These are phyloP conservation scores for Globisporangium barbulae DNA, from an alignment of 352 stramenopile species.

Conservation along the genomic window DNA sequence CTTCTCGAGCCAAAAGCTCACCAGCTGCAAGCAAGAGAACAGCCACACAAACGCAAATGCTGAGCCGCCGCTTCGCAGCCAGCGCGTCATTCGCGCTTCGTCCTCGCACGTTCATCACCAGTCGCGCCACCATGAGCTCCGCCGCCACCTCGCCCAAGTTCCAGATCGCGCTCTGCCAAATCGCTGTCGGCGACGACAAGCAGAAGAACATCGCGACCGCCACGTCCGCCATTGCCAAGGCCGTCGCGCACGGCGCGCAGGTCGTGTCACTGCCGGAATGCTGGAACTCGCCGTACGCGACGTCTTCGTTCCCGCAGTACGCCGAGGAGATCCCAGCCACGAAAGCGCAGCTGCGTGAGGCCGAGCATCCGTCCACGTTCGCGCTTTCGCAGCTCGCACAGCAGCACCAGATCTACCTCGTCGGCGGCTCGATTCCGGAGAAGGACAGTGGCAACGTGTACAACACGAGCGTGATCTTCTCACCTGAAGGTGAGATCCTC, in stretches of 20 bases:
- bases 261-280: slow-evolving; percentile 93
- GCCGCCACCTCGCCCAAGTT: slow-evolving; percentile 47
- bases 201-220: slow-evolving; percentile 80
- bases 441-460: slow-evolving; percentile 90
- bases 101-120: neutral
- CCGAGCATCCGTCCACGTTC: slow-evolving; percentile 80
- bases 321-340: slow-evolving; percentile 92
- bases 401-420: slow-evolving; percentile 90
- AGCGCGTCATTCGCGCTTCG: slow-evolving; percentile 4
- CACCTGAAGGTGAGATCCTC: slow-evolving; percentile 91
- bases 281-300: slow-evolving; percentile 98
- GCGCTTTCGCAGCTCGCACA: slow-evolving; percentile 90
- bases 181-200: slow-evolving; percentile 90
- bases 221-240: slow-evolving; percentile 56
- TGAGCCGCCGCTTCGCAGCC: slow-evolving; percentile 3
- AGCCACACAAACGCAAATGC: neutral
- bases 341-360: slow-evolving; percentile 48
- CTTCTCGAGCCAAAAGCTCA: slow-evolving; percentile 2
- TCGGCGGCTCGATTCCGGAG: slow-evolving; percentile 98
- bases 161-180: slow-evolving; percentile 95
- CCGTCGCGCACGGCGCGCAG: slow-evolving; percentile 75
- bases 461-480: slow-evolving; percentile 99
- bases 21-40: neutral
- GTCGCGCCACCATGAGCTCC: slow-evolving; percentile 34
- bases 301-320: slow-evolving; percentile 96